Evolutionary conservation across 2,329 filamentous ascomycete species (phyloP), one percentile per base, ranked within the genome.

Genomic region (Venturia nashicola): DNA sequence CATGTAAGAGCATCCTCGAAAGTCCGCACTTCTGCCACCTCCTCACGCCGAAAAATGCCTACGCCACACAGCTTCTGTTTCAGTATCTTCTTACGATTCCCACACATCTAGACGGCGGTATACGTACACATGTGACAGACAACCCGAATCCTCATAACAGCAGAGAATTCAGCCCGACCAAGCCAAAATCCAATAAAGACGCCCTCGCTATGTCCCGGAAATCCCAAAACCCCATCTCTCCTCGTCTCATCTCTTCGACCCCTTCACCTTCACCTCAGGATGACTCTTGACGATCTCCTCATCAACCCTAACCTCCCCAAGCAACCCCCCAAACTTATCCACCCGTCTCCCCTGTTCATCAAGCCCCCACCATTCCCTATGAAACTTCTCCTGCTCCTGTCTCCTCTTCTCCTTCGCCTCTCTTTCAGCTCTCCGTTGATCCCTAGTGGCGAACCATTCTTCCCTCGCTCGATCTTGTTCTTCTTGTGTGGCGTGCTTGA

Each of bases 401-500:
- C 77, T 75, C 69, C 75, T 74, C 66, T 71, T 68, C 67, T 78
- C 78, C 66, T 78, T 76, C 67, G 82, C 80, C 74, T 91, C 86
- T 44, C 86, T 78, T 74, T 88, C 85, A 65, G 78, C 78, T 69
- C 86, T 83, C 64, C 92, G 82, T 77, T 91, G 84, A 69, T 90
- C 80, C 61, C 90, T 83, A 67, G 84, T 82, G 61, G 86, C 84
- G 75, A 97, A 97, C 94, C 94, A 99, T 73, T 97, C 91, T 75
- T 91, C 89, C 62, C 94, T 82, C 67, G 94, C 94, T 32, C 85
- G 86, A 77, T 99, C 94, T 75, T 95, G 84, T 74, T 95, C 90
- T 63, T 83, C 85, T 67, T 86, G 89, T 67, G 90, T 95, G 64
- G 93, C 92, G 77, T 95, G 88, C 64, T 82, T 76, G 69, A 92